Percentiles rank a stretch among this genome's conserved stretches.
These are phyloP conservation scores for Rhodotorula glutinis DNA, from an alignment of 1,284 basidiomycete genomes.

Conservation along the genomic window DNA sequence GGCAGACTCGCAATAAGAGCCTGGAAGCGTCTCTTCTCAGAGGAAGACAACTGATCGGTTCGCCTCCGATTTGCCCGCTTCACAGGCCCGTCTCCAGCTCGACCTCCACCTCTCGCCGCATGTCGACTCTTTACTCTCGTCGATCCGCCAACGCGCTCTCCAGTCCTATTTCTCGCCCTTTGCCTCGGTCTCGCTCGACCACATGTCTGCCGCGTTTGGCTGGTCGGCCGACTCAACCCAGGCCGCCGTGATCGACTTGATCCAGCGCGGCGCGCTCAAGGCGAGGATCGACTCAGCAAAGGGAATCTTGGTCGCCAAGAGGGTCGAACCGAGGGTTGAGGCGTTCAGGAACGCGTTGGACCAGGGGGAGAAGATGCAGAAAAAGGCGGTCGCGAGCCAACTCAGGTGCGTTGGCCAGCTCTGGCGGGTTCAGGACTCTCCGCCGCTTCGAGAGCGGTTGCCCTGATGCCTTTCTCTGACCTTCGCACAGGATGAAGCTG, in stretches of 20 bases:
- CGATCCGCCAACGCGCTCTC: conserved; percentile 67
- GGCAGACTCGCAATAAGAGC: no score
- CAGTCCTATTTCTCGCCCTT: conserved; percentile 85
- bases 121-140: conserved; percentile 58
- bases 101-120: conserved; percentile 72
- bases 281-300: conserved; percentile 75
- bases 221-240: conserved; percentile 68
- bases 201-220: conserved; percentile 78
- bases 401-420: conserved; percentile 59
- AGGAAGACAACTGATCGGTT: not conserved
- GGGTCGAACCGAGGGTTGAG: conserved; percentile 20
- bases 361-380: conserved; percentile 64
- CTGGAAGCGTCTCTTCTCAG: no score
- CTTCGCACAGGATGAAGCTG: conserved; percentile 25
- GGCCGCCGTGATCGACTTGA: conserved; percentile 65
- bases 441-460: not conserved
- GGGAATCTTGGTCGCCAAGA: conserved; percentile 55
- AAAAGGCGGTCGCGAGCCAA: conserved; percentile 68
- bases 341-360: conserved; percentile 67
- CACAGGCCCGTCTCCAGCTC: conserved; percentile 65
- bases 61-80: no score
- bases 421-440: conserved; percentile 6
- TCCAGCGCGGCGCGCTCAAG: conserved; percentile 68
- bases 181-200: conserved; percentile 68
- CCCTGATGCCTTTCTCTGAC: not conserved